These are phyloP conservation scores for Penicillium glabrum DNA, from an alignment of 2,329 filamentous ascomycete species.

Conservation along the genomic window DNA sequence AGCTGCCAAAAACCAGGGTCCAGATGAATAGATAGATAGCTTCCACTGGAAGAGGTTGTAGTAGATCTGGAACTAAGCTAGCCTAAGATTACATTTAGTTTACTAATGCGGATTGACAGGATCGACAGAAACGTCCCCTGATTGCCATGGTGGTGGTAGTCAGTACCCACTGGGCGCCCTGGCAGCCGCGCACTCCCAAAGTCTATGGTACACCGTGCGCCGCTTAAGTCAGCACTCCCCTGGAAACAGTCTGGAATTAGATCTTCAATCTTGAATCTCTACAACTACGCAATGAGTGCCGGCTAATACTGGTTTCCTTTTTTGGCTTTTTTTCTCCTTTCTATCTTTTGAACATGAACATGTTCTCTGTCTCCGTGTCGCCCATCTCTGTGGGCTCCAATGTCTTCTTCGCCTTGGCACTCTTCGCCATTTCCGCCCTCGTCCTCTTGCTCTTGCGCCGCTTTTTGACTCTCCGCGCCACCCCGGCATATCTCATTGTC, in stretches of 20 bases:
- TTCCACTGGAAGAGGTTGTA: too few species aligned
- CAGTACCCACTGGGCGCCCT: background rate
- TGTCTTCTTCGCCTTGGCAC: slow-evolving; percentile 71
- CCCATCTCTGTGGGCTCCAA: slow-evolving; percentile 69
- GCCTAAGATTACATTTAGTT: background rate
- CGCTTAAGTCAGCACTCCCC: slow-evolving; percentile 2
- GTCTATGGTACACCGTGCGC: background rate
- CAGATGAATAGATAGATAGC: too few species aligned
- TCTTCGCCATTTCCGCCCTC: slow-evolving; percentile 70
- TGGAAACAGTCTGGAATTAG: background rate
- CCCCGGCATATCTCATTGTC: slow-evolving; percentile 83
- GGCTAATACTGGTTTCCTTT: background rate
- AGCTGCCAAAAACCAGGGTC: too few species aligned
- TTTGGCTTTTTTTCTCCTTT: background rate
- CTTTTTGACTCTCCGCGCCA: slow-evolving; percentile 86
- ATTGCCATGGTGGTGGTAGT: background rate
- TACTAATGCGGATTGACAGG: background rate
- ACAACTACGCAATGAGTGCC: slow-evolving; percentile 5
- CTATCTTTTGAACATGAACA: slow-evolving; percentile 24
- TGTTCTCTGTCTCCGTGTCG: slow-evolving; percentile 33
- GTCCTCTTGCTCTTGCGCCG: slow-evolving; percentile 84
- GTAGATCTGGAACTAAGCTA: too few species aligned
- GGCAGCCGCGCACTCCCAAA: background rate
- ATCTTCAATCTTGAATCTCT: background rate
- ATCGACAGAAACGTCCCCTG: slow-evolving; percentile 9